phyloP scores from a whole-genome alignment of 139 green algal species.

The Chlorokybus atmophyticus region DNA sequence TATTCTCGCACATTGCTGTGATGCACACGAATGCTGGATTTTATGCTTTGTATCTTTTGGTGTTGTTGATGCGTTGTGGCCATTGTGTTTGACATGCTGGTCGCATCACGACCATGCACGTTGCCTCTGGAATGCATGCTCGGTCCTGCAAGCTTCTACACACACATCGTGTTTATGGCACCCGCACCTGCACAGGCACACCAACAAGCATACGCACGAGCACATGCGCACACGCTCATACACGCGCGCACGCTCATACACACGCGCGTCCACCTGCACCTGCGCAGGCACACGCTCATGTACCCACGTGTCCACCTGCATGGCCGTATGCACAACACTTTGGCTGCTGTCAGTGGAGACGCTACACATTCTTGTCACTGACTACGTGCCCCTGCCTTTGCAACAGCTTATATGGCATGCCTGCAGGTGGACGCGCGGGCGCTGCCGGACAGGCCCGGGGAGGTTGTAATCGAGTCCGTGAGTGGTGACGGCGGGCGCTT shows the following conservation, averaged over 20 bases:
- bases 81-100: too few species aligned
- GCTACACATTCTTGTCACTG: too few species aligned
- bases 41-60: background rate
- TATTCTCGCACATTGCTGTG: background rate
- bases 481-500: slow-evolving; percentile 74
- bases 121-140: too few species aligned
- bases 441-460: slow-evolving; percentile 44
- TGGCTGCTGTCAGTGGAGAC: background rate
- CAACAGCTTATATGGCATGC: background rate
- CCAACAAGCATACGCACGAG: too few species aligned
- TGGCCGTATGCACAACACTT: background rate
- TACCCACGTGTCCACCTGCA: background rate
- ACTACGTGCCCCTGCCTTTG: too few species aligned
- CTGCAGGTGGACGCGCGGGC: slow-evolving; percentile 34
- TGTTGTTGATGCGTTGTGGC: background rate
- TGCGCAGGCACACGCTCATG: background rate
- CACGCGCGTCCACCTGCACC: background rate
- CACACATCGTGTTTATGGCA: too few species aligned
- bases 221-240: too few species aligned
- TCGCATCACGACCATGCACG: too few species aligned
- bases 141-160: too few species aligned
- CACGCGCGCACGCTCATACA: too few species aligned
- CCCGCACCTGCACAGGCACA: too few species aligned
- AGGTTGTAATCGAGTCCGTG: slow-evolving; percentile 76
- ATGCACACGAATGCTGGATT: background rate